A percentile compares a stretch with the other conserved stretches of the same genome.
Evolutionary conservation across 768 basidiomycete genomes (phyloP).

Genomic region (Boletus reticuloceps): DNA sequence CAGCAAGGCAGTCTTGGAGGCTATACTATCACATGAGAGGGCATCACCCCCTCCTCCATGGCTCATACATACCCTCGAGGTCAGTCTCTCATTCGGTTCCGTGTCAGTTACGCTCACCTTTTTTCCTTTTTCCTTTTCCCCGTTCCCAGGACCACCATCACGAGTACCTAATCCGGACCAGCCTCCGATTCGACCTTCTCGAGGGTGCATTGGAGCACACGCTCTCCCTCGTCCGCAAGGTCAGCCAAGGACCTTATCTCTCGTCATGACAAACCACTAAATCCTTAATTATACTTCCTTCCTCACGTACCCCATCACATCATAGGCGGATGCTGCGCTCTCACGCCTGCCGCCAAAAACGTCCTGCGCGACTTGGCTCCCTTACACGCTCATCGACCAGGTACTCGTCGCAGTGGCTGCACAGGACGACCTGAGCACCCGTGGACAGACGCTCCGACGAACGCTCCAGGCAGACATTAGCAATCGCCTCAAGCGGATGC

Average conservation of each 20-base stretch:
- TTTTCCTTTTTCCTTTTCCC: not conserved
- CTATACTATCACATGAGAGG: constrained; percentile 65
- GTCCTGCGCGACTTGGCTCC: constrained; percentile 71
- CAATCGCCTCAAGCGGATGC: constrained; percentile 64
- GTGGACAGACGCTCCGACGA: constrained; percentile 38
- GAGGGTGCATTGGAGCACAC: constrained; percentile 75
- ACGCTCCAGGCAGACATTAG: constrained; percentile 59
- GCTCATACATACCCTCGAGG: constrained; percentile 77
- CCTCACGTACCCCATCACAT: constrained; percentile 23
- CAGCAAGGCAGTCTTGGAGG: constrained; percentile 72
- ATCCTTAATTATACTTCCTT: constrained; percentile 2
- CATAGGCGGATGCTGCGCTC: constrained; percentile 52
- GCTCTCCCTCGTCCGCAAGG: constrained; percentile 69
- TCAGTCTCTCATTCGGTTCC: constrained; percentile 26
- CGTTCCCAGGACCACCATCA: constrained; percentile 57
- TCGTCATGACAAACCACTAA: constrained; percentile 3
- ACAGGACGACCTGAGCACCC: constrained; percentile 47
- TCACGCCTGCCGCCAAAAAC: constrained; percentile 51
- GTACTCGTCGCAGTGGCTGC: constrained; percentile 64
- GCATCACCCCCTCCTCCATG: constrained; percentile 71
- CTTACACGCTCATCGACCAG: constrained; percentile 82
- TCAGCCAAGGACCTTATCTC: constrained; percentile 31
- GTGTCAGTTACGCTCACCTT: not conserved
- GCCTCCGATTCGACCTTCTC: constrained; percentile 75
- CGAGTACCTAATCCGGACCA: constrained; percentile 79